Conservation (phyloP, 1,284 basidiomycete species). For the Pseudozyma sp. region DNA sequence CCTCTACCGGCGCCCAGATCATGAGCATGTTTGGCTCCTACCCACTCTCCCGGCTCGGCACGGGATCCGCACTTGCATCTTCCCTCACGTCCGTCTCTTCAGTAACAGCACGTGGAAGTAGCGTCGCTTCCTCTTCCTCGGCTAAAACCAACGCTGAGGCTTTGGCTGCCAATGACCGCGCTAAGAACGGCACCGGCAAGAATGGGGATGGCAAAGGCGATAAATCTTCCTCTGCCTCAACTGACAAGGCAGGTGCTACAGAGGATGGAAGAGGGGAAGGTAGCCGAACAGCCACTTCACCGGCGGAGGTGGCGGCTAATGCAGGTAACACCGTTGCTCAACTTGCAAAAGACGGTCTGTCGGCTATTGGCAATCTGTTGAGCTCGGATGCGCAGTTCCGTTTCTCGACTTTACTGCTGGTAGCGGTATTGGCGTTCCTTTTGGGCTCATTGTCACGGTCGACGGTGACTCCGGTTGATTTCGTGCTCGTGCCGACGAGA, state of each 20-base stretch:
- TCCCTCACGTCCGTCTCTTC: constrained; percentile 55
- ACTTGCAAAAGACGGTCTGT: constrained; percentile 14
- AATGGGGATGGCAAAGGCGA: constrained; percentile 15
- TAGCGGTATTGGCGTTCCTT: constrained; percentile 87
- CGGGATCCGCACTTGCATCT: constrained; percentile 34
- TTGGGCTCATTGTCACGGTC: constrained; percentile 89
- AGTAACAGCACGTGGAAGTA: constrained; percentile 51
- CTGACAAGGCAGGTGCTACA: neutral
- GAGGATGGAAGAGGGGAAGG: constrained; percentile 2
- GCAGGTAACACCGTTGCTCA: constrained; percentile 31
- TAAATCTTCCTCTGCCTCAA: neutral
- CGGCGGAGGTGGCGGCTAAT: constrained; percentile 22
- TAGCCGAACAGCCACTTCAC: neutral
- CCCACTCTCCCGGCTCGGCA: constrained; percentile 56
- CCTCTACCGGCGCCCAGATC: constrained; percentile 44
- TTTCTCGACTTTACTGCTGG: constrained; percentile 73
- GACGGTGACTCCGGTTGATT: constrained; percentile 88
- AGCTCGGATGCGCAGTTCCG: constrained; percentile 24
- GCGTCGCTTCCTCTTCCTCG: constrained; percentile 31
- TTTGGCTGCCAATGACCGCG: constrained; percentile 30
- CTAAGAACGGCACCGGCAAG: constrained; percentile 24
- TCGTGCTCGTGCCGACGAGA: constrained; percentile 72
- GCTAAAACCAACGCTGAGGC: constrained; percentile 46
- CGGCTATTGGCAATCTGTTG: constrained; percentile 13
- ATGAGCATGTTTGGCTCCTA: constrained; percentile 62